Evolutionary conservation across 2,329 filamentous ascomycete genomes (phyloP).

Genomic region (Aureobasidium musti): DNA sequence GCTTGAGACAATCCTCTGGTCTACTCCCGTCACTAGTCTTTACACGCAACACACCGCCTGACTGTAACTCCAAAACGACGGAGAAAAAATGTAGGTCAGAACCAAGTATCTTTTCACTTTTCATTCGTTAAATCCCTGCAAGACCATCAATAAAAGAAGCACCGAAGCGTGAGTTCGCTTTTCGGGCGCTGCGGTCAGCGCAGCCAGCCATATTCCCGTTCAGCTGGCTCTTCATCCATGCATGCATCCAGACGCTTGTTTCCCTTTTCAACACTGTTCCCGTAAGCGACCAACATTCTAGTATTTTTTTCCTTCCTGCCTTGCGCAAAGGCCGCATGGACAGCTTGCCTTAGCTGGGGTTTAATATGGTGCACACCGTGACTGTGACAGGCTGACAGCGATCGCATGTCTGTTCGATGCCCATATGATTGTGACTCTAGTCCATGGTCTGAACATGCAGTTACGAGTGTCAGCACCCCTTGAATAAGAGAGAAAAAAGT

Average conservation of each 20-base stretch:
- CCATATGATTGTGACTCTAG: not conserved
- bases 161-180: not conserved
- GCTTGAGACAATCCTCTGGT: not conserved
- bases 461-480: not conserved
- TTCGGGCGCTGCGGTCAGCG: not conserved
- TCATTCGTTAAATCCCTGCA: not conserved
- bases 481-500: not conserved
- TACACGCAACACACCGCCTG: conserved; percentile 7
- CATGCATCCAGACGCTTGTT: too few relatives aligned
- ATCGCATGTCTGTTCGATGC: not conserved
- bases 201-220: too few relatives aligned
- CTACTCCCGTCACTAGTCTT: not conserved
- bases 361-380: not conserved
- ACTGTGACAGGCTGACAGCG: not conserved
- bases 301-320: not conserved
- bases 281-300: not conserved
- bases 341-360: too few relatives aligned
- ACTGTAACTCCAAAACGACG: not conserved
- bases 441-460: not conserved
- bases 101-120: not conserved
- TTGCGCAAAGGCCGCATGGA: too few relatives aligned
- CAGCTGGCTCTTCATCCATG: too few relatives aligned
- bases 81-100: not conserved
- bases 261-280: too few relatives aligned
- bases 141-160: not conserved